Evolutionary conservation across 257 asterid species (phyloP), one percentile per base, ranked within the genome.

Genomic region (Gentiana dahurica): DNA sequence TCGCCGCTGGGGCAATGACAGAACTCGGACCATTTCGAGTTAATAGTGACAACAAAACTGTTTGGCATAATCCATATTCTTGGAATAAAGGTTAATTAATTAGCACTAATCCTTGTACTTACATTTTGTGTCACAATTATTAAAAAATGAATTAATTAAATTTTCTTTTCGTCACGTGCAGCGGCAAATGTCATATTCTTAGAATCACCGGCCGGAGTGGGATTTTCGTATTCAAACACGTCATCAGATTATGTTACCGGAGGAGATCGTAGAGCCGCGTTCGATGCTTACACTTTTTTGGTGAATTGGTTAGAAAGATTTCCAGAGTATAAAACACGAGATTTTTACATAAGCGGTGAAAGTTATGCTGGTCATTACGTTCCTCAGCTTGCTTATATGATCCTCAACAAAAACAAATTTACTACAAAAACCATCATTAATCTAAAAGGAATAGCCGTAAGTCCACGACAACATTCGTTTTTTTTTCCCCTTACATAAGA

Each of bases 1-100:
- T 74, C 34, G 75, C 64, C 6, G 35, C 41, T 39, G 79, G 79
- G 54, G 70, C 75, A 39, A 44, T 66, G 65, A 54, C 24, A 13
- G 73, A 74, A 60, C 57, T 74, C 39, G 75, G 73, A 53, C 73
- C 75, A 9, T 74, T 69, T 43, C 52, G 70, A 67, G 70, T 74
- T 2, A 34, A 55, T 6, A 61, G 59, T 13, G 65, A 70, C 51
- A 71, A 73, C 0, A 58, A 57, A 61, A 54, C 70, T 13, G 59
- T 74, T n/a, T 63, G 49, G 48, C 6, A 13, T 32, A 74, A 74
- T 52, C 12, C 63, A 36, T 51, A 61, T 34, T 58, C 72, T 1
- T 69, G 79, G 79, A 74, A 69, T 43, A 38, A 53, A 12, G 75
- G 72, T 65, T 24, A 24, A 24, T 24, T 24, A 24, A 24, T 24